Evolutionary conservation across 1,284 basidiomycete genomes (phyloP).

Genomic region (Irpex sp.): DNA sequence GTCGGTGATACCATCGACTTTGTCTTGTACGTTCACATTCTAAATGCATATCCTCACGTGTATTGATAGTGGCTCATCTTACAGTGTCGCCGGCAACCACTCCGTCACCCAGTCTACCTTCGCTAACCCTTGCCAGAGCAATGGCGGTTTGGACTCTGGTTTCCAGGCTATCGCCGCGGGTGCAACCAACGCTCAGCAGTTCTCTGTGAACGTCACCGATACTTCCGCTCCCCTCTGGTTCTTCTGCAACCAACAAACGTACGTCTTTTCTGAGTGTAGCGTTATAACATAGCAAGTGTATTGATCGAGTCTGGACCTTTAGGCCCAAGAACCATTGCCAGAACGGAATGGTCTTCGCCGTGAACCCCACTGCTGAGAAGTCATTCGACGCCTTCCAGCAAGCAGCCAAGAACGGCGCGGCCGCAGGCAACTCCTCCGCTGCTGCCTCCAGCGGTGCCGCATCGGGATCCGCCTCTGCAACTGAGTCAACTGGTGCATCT

Average conservation of each 20-base stretch:
- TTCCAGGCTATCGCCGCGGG: conserved; percentile 29
- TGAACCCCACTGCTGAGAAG: conserved; percentile 32
- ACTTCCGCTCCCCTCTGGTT: conserved; percentile 37
- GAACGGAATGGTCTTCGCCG: conserved; percentile 40
- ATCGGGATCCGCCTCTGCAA: neutral
- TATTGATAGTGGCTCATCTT: neutral
- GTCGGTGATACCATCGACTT: conserved; percentile 53
- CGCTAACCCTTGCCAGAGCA: conserved; percentile 36
- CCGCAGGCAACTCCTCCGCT: conserved; percentile 13
- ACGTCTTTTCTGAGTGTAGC: conserved; percentile 7
- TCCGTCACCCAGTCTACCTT: conserved; percentile 64
- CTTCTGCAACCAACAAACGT: conserved; percentile 36
- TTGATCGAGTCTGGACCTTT: neutral
- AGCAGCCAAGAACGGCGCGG: conserved; percentile 27
- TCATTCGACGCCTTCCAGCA: conserved; percentile 32
- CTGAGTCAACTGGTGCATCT: neutral
- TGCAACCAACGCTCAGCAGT: conserved; percentile 29
- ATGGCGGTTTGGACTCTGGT: conserved; percentile 42
- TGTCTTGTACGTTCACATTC: conserved; percentile 37
- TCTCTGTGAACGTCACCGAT: conserved; percentile 34
- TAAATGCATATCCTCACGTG: neutral
- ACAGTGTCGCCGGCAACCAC: conserved; percentile 35
- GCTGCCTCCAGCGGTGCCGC: neutral
- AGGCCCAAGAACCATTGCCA: conserved; percentile 29
- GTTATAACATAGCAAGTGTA: neutral